A percentile compares a stretch with the other conserved stretches of the same genome.
Conservation (phyloP, 2,329 filamentous ascomycete species). For the Aspergillus pseudonomiae region DNA sequence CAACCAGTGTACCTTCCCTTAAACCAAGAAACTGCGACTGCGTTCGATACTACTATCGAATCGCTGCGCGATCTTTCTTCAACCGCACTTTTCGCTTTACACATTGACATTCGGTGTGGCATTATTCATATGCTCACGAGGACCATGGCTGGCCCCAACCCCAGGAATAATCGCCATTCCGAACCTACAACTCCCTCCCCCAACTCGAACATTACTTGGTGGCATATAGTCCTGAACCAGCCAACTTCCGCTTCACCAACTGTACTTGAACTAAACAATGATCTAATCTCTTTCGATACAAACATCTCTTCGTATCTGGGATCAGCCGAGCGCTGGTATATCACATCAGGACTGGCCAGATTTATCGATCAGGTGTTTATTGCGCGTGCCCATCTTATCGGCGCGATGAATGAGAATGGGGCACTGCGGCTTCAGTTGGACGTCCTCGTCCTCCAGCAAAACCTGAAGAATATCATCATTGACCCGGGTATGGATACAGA, state of each 20-base stretch:
- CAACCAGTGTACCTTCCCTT: slow-evolving; percentile 81
- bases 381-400: slow-evolving; percentile 68
- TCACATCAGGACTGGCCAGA: slow-evolving; percentile 73
- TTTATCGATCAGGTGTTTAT: slow-evolving; percentile 82
- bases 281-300: slow-evolving; percentile 85
- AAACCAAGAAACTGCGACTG: slow-evolving; percentile 80
- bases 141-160: slow-evolving; percentile 62
- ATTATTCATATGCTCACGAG: slow-evolving; percentile 76
- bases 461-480: slow-evolving; percentile 84
- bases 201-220: slow-evolving; percentile 72
- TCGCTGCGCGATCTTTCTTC: slow-evolving; percentile 80
- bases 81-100: slow-evolving; percentile 79
- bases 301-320: slow-evolving; percentile 75
- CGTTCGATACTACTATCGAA: slow-evolving; percentile 83
- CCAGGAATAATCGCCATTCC: slow-evolving; percentile 34
- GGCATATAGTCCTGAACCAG: slow-evolving; percentile 45
- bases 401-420: slow-evolving; percentile 81
- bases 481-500: slow-evolving; percentile 25
- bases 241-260: slow-evolving; percentile 58
- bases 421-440: slow-evolving; percentile 90
- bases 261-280: slow-evolving; percentile 80
- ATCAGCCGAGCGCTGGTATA: slow-evolving; percentile 70
- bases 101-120: slow-evolving; percentile 85
- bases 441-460: slow-evolving; percentile 92
- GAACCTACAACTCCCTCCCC: slow-evolving; percentile 55